Percentiles rank a stretch among this genome's conserved stretches.
Conservation (phyloP, 2,329 filamentous ascomycete genomes). For the Phialophora expanda region DNA sequence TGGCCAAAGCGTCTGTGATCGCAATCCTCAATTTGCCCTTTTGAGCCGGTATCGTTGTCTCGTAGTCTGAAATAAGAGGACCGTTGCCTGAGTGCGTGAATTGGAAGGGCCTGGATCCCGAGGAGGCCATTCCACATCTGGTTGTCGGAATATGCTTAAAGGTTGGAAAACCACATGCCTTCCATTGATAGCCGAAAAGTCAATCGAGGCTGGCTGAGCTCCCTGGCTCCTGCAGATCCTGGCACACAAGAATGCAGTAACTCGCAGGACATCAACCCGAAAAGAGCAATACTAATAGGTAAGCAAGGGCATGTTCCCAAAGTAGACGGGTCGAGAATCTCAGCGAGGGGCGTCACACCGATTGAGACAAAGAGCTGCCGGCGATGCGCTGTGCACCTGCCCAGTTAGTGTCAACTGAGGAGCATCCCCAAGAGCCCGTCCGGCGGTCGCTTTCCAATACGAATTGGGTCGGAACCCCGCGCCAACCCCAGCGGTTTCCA, state of each 20-base stretch:
- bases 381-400: background rate
- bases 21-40: slow-evolving; percentile 10
- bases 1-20: background rate
- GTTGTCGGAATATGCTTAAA: slow-evolving; percentile 9
- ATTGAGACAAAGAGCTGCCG: background rate
- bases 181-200: slow-evolving; percentile 18
- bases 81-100: background rate
- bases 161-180: slow-evolving; percentile 5
- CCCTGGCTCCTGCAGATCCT: slow-evolving; percentile 17
- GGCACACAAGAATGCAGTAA: background rate
- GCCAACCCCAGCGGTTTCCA: background rate
- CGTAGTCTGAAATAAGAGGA: background rate
- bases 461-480: slow-evolving; percentile 11
- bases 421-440: background rate
- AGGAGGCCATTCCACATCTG: slow-evolving; percentile 6
- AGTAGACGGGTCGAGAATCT: background rate
- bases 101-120: slow-evolving; percentile 4
- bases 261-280: slow-evolving; percentile 9
- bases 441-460: background rate
- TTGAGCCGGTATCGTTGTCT: background rate
- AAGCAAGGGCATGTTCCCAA: slow-evolving; percentile 4
- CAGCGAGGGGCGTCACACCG: background rate
- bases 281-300: slow-evolving; percentile 5
- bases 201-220: slow-evolving; percentile 17
- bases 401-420: background rate